Evolutionary conservation across 441 rosid genomes (phyloP), one percentile per base, ranked within the genome.

Genomic region (Macaranga tanarius): DNA sequence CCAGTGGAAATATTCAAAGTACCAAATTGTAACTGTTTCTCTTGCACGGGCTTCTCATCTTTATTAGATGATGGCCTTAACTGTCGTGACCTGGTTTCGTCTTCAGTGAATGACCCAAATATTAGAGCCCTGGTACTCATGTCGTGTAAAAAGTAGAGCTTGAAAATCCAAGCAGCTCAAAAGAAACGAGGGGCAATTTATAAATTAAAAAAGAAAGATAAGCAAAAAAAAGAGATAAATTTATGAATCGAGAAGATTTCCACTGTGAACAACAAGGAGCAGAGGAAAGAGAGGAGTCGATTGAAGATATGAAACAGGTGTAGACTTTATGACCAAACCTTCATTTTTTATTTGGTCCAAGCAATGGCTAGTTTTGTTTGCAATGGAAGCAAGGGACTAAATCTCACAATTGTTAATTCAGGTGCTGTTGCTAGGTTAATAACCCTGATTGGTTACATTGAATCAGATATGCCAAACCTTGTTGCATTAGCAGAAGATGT

Each of bases 91-190:
- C 75, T 88, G 59, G 95, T 90, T 77, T 92, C 99, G 47, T 95
- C 91, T 83, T 92, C 98, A 40, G 96, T 89, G 77, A 95, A 95
- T 38, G 99, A 95, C 38, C 99, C 99, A 81, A 95, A 95, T 73
- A 92, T 63, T 47, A 92, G 40, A 9, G 70, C 98, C 92, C 90
- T 90, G 70, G 82, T 85, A 80, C 81, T 91, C 98, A 93, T 93
- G 80, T 61, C 78, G 80, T 67, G 77, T 28, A 70, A 79, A n/a
- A 69, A 23, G 55, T 77, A 63, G 77, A 79, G 44, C 54, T n/a
- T n/a, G n/a, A n/a, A n/a, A n/a, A n/a, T n/a, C n/a, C n/a, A n/a
- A n/a, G n/a, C n/a, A n/a, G 23, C 11, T 76, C 15, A 74, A 65
- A 80, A 40, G 64, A 59, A 62, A 44, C 45, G 38, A 80, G 74